Conservation (phyloP, 106 monocot genomes). For the Dendrobium nobile region DNA sequence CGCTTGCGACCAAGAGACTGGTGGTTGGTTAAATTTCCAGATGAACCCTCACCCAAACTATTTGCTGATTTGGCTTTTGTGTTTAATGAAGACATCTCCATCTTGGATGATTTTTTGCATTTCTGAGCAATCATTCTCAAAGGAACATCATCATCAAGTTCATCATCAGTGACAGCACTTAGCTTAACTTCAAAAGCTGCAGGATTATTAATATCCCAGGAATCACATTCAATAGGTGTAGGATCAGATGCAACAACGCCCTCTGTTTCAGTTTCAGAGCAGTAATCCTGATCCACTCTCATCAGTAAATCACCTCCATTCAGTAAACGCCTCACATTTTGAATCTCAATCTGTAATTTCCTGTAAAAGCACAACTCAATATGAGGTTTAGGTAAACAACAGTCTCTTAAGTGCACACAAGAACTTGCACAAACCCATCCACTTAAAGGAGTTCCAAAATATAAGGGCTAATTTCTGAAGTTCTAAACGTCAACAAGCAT, state of each 20-base stretch:
- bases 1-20: conserved; percentile 52
- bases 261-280: conserved; percentile 93
- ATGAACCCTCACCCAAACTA: conserved; percentile 14
- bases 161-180: conserved; percentile 12
- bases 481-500: not conserved
- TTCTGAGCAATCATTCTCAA: conserved; percentile 35
- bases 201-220: conserved; percentile 16
- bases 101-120: conserved; percentile 27
- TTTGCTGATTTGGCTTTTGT: conserved; percentile 9
- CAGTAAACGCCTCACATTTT: conserved; percentile 41
- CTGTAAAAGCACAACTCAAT: conserved; percentile 30
- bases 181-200: conserved; percentile 6
- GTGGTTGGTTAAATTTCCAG: conserved; percentile 19
- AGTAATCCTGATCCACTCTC: conserved; percentile 40
- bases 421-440: not conserved
- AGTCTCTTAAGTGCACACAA: not conserved
- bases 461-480: not conserved
- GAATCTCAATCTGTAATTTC: conserved; percentile 75
- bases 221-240: conserved; percentile 12
- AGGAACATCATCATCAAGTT: conserved; percentile 46
- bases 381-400: conserved; percentile 6
- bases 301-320: conserved; percentile 26
- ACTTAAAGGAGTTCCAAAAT: not conserved
- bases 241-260: conserved; percentile 38
- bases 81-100: conserved; percentile 22